Evolutionary conservation across 1,284 basidiomycete genomes (phyloP).

Genomic region (Neonothopanus nambi): DNA sequence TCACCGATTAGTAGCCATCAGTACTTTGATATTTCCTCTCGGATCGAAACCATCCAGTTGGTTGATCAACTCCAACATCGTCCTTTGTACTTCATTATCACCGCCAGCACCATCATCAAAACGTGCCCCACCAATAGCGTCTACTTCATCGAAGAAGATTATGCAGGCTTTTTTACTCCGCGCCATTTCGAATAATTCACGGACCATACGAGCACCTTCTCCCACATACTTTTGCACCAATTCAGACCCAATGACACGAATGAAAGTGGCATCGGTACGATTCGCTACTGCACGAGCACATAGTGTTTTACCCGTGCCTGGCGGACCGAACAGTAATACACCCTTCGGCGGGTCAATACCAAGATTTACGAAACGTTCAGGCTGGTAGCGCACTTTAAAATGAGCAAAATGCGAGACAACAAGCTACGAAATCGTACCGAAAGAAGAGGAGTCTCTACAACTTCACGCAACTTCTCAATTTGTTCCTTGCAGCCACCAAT

Average conservation of each 20-base stretch:
- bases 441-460: constrained; percentile 96
- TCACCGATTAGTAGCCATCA: constrained; percentile 98
- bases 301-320: constrained; percentile 98
- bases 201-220: constrained; percentile 98
- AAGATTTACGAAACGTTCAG: constrained; percentile 96
- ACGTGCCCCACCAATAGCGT: constrained; percentile 97
- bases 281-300: constrained; percentile 99
- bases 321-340: constrained; percentile 94
- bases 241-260: constrained; percentile 98
- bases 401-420: not conserved
- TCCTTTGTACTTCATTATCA: constrained; percentile 98
- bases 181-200: constrained; percentile 99
- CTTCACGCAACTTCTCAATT: constrained; percentile 98
- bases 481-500: constrained; percentile 99
- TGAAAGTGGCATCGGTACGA: constrained; percentile 98
- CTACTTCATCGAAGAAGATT: constrained; percentile 99
- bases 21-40: constrained; percentile 97
- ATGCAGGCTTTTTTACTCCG: constrained; percentile 99
- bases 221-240: constrained; percentile 99
- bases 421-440: constrained; percentile 58
- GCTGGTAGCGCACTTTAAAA: constrained; percentile 50
- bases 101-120: constrained; percentile 99
- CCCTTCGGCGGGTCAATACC: constrained; percentile 99
- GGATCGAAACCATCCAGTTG: constrained; percentile 99
- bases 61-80: constrained; percentile 99